Base-by-base conservation (phyloP, 768 basidiomycete genomes). In the Pulveroboletus ravenelii region DNA sequence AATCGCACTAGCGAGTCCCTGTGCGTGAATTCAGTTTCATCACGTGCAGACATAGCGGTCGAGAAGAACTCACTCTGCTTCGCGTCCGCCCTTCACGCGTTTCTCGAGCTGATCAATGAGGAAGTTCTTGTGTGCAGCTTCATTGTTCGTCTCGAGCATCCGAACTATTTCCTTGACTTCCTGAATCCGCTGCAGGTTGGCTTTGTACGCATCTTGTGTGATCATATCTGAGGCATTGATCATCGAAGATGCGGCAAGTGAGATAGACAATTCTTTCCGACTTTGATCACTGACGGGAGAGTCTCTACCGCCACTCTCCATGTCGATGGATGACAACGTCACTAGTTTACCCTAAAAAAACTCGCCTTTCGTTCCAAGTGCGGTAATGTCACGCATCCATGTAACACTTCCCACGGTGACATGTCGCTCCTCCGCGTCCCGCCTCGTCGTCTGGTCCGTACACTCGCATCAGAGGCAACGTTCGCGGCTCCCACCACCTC, bases 391-490 rank as follows among this genome's bases (percentile, higher is more conserved):
- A 61, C 54, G 52, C 35, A 56, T 51, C 27, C 2, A 6, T 37
- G 60, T 62, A 56, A 58, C 55, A 25, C 41, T 45, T 55, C 57
- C 49, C 64, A 60, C 53, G 37, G 20, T 38, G 5, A 14, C 20
- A 61, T 59, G 57, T 45, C 51, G 36, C 41, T 52, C n/a, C 42
- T 56, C 15, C 45, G n/a, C 9, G 43, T 45, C 30, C 31, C 29
- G 15, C 41, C 45, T 30, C 52, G 47, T 37, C 17, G 35, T 50
- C 51, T 63, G 39, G 56, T 57, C 46, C 78, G 80, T 40, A 55
- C 70, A 30, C 77, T 78, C 47, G 78, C 82, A 15, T 74, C 81
- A 6, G 61, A 79, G 48, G 74, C 81, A 15, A 64, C 52, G 5
- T 69, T 72, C 20, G 66, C 74, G 15, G 47, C 74, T 9, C 55